Evolutionary conservation across 768 basidiomycete genomes (phyloP), one percentile per base, ranked within the genome.

Genomic region (Melanogaster broomeanus): DNA sequence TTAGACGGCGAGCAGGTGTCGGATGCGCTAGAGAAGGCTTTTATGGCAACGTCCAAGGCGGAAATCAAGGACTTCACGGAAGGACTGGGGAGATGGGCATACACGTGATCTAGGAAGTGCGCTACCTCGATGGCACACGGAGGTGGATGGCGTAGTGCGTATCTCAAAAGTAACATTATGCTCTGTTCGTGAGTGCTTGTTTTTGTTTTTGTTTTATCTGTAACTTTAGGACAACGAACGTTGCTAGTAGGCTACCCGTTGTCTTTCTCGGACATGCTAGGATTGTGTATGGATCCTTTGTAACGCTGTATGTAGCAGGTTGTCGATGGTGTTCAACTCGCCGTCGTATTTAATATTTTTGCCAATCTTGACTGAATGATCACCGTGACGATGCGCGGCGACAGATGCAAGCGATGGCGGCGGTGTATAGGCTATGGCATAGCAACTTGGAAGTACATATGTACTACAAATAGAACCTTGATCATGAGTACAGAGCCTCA

Each of bases 1-100:
- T 9, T 3, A 11, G 21, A 5, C 8, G 40, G 42, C 10, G 12
- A 12, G 24, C 18, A 35, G 6, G 47, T 16, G 12, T 33, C 18
- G 16, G 64, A 69, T 30, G 1, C 42, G 15, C 52, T 67, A 0
- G 41, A 52, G 43, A 30, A 48, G 37, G 45, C 55, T 28, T 73
- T 78, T 54, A 61, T 54, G 30, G 58, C 41, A 19, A 66, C 61
- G 52, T 22, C 63, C 3, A 51, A 54, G 11, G 45, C 52, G 13
- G 71, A 72, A 34, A 64, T 78, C 10, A 45, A 59, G 1, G 51
- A 42, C 13, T 78, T 77, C 77, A 63, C 66, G 12, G 68, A 70
- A 39, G 51, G 56, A 9, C 42, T 69, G 41, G 75, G 77, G 18
- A 56, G 61, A 19, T 77, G 75, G 75, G 55, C 68, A 25, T 77